Evolutionary conservation across 2,329 filamentous ascomycete genomes (phyloP).

Genomic region (Neonectria neomacrospora): DNA sequence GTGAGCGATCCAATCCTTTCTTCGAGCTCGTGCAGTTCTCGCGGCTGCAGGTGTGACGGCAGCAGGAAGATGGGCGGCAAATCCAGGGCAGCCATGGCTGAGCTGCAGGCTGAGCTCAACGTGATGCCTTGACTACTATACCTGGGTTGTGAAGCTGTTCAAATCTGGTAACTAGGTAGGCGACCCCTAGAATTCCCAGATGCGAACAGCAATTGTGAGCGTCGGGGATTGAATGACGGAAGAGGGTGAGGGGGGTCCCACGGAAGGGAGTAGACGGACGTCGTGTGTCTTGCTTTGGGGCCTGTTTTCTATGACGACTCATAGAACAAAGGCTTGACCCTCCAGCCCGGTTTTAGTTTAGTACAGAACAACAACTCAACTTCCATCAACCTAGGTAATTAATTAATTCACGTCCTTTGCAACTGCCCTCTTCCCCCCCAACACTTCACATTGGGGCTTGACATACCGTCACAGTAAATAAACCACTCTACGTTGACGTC

Average conservation of each 20-base stretch:
- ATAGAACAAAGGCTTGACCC: background rate
- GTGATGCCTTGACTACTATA: background rate
- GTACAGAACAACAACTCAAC: background rate
- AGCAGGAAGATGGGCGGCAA: constrained; percentile 79
- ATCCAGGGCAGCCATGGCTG: constrained; percentile 39
- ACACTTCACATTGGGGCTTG: background rate
- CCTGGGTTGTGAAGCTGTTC: background rate
- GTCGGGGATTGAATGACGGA: background rate
- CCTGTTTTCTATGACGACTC: background rate
- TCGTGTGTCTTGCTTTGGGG: background rate
- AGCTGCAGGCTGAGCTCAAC: background rate
- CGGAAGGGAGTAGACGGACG: background rate
- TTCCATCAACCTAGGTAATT: background rate
- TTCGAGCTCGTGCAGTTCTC: constrained; percentile 73
- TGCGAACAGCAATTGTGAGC: too few species aligned
- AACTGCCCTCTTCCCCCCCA: background rate
- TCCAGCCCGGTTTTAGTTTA: background rate
- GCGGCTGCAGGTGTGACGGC: constrained; percentile 71
- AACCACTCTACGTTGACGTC: too few species aligned
- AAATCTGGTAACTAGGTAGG: too few species aligned
- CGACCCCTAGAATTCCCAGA: too few species aligned
- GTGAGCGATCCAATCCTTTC: constrained; percentile 74
- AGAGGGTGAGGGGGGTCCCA: background rate
- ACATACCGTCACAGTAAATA: too few species aligned
- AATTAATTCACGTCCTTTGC: too few species aligned